A percentile compares a stretch with the other conserved stretches of the same genome.
Evolutionary conservation across 2,329 filamentous ascomycete genomes (phyloP).

Genomic region (Emergomyces orientalis): DNA sequence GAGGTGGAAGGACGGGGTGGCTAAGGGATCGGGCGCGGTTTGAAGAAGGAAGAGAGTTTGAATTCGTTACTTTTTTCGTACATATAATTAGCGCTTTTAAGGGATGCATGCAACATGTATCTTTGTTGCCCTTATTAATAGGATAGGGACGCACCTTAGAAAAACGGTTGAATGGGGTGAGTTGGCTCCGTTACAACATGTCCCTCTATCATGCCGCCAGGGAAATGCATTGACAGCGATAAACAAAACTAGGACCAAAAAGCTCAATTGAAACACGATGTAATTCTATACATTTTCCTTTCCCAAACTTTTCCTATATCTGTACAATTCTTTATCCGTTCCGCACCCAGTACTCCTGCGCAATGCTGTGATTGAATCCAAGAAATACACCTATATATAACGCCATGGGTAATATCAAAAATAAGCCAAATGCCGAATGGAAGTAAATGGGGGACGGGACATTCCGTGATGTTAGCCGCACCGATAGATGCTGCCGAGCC

Average conservation of each 20-base stretch:
- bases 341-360: conserved; percentile 1
- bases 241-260: neutral
- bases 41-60: neutral
- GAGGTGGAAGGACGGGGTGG: conserved; percentile 37
- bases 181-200: neutral
- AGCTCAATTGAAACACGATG: neutral
- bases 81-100: neutral
- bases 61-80: neutral
- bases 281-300: neutral
- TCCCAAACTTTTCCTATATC: neutral
- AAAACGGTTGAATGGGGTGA: neutral
- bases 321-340: neutral
- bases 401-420: conserved; percentile 3
- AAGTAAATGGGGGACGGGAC: neutral
- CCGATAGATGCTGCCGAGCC: neutral
- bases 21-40: conserved; percentile 29
- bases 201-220: neutral
- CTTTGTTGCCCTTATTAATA: neutral
- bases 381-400: neutral
- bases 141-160: neutral
- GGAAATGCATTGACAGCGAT: too few relatives aligned
- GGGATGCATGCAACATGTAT: neutral
- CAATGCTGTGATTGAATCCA: neutral
- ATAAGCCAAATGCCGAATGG: neutral
- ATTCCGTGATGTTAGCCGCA: neutral